Conservation (phyloP, 1,139 yeast genomes). For the Eremothecium sinecaudum region DNA sequence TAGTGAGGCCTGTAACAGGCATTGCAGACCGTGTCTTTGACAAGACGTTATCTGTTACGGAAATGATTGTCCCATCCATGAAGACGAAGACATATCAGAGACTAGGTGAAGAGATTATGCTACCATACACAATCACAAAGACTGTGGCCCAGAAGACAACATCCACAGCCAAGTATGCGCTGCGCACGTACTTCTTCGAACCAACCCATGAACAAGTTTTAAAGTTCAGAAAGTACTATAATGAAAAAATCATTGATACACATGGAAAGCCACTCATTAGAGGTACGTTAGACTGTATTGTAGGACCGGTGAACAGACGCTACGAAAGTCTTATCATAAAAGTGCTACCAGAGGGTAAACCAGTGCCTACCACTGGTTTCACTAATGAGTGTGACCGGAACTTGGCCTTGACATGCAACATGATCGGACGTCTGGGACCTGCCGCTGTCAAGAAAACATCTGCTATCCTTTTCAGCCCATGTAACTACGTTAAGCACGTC, state of each 20-base stretch:
- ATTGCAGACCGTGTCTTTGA: constrained; percentile 31
- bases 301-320: constrained; percentile 49
- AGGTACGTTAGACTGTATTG: constrained; percentile 52
- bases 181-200: constrained; percentile 31
- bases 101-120: constrained; percentile 24
- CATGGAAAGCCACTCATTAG: constrained; percentile 55
- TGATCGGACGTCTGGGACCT: constrained; percentile 31
- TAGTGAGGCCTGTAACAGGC: constrained; percentile 31
- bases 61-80: constrained; percentile 29
- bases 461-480: constrained; percentile 25
- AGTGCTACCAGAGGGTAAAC: constrained; percentile 41
- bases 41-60: constrained; percentile 29
- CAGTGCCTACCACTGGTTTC: constrained; percentile 36
- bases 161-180: constrained; percentile 18
- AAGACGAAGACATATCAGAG: constrained; percentile 30
- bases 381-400: constrained; percentile 49
- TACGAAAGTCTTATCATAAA: constrained; percentile 40
- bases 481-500: constrained; percentile 26
- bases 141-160: constrained; percentile 27
- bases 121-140: constrained; percentile 26
- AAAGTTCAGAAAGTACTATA: constrained; percentile 37
- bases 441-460: constrained; percentile 18
- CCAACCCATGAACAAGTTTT: constrained; percentile 39
- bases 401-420: constrained; percentile 36
- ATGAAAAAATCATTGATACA: constrained; percentile 40